These are phyloP conservation scores for Neocatenulostroma microsporum DNA, from an alignment of 2,329 filamentous ascomycete species.

Conservation along the genomic window DNA sequence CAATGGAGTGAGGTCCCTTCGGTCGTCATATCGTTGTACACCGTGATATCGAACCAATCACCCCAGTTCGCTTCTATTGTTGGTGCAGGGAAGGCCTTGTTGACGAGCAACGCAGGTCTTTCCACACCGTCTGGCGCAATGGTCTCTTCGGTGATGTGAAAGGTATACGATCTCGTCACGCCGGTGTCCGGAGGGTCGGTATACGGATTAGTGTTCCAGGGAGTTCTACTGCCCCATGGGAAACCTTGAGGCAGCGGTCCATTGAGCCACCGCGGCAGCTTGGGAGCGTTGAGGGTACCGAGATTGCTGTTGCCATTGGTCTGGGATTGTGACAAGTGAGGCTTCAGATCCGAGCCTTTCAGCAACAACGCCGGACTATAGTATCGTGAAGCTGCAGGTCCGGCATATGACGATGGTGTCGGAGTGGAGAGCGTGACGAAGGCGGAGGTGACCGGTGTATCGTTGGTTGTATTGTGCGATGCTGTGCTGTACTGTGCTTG, in stretches of 20 bases:
- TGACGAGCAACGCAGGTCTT: slow-evolving; percentile 23
- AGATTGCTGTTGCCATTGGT: slow-evolving; percentile 23
- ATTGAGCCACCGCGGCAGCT: slow-evolving; percentile 17
- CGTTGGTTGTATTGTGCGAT: slow-evolving; percentile 9
- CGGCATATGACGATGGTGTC: slow-evolving; percentile 10
- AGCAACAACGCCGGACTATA: slow-evolving; percentile 16
- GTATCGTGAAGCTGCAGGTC: slow-evolving; percentile 10
- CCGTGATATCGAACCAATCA: slow-evolving; percentile 29
- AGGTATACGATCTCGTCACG: slow-evolving; percentile 28
- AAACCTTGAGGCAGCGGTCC: slow-evolving; percentile 16
- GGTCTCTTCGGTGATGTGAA: slow-evolving; percentile 22
- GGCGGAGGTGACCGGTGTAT: slow-evolving; percentile 8
- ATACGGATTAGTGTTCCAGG: slow-evolving; percentile 23
- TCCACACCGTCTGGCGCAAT: slow-evolving; percentile 30
- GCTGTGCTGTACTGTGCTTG: slow-evolving; percentile 8
- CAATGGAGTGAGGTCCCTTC: slow-evolving; percentile 46
- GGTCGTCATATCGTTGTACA: slow-evolving; percentile 28
- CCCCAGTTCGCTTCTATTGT: slow-evolving; percentile 29
- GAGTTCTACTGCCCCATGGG: slow-evolving; percentile 23
- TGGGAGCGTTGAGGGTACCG: slow-evolving; percentile 19
- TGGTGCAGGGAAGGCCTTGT: slow-evolving; percentile 29
- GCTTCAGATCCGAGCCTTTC: slow-evolving; percentile 10
- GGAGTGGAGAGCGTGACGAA: slow-evolving; percentile 4
- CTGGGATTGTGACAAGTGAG: slow-evolving; percentile 15
- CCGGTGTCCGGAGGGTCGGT: slow-evolving; percentile 26